Base-by-base conservation (phyloP, 352 stramenopile genomes). In the Pythium oligandrum region DNA sequence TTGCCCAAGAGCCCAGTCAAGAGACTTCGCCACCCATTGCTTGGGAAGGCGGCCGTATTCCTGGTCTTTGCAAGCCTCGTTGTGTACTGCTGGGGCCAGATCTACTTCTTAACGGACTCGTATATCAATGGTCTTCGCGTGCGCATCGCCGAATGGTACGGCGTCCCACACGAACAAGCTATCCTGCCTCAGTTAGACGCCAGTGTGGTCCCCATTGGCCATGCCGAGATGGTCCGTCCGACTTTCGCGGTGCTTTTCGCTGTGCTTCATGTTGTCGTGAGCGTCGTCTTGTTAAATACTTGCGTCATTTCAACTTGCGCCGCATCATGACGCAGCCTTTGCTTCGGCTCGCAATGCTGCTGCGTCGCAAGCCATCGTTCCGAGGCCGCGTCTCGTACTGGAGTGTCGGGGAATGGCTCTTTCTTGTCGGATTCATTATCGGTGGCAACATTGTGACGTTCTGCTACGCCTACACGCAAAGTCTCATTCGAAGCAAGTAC, bases 341-440 rank as follows among this genome's bases (percentile, higher is more conserved):
- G 10, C 30, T 63, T 4, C 8, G 44, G 0, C 10, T 49, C n/a
- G 48, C 49, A 12, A 59, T 63, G 59, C 34, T 48, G 33, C 40
- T 67, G 31, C 59, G 60, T 32, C 55, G 60, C 35, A 68, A 68
- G 31, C 60, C 60, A 2, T 48, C 48, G 30, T 9, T 48, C 4
- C 53, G 51, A 8, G 55, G 55, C 11, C 38, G 44, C 12, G 34
- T 68, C 35, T 51, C 35, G 17, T 47, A 42, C 12, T 54, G 63
- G 33, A 43, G 55, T 9, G 60, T 55, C 45, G 61, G 61, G 6
- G 61, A 68, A 39, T 37, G 55, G 40, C n/a, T 68, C 35, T 68
- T 61, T 42, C 40, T 60, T 11, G 42, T 64, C 44, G 46, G 55
- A 6, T 59, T 66, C 35, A 11, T 68, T 4, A 4, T 68, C 6